A percentile compares a stretch with the other conserved stretches of the same genome.
Conservation (phyloP, 345 rosid genomes). For the Brassica carinata region DNA sequence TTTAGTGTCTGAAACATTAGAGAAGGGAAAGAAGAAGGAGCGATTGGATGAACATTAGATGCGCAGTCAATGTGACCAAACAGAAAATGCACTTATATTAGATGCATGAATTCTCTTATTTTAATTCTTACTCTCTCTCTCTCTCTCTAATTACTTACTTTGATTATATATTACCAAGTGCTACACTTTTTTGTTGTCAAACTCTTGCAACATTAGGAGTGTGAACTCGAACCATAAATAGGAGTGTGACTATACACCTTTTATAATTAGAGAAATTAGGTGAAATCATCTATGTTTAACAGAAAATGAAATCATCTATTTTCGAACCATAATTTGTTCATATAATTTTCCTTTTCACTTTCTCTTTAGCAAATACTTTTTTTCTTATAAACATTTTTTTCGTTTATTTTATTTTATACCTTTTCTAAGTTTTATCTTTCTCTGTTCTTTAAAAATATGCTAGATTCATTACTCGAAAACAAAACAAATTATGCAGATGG, state of each 20-base stretch:
- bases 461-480: background rate
- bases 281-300: background rate
- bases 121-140: background rate
- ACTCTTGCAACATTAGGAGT: conserved; percentile 1
- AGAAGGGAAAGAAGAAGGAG: background rate
- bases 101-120: background rate
- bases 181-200: background rate
- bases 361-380: too few species aligned
- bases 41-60: conserved; percentile 39
- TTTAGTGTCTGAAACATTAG: background rate
- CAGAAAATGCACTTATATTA: conserved; percentile 30
- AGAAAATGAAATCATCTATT: background rate
- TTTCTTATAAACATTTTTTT: too few species aligned
- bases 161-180: background rate
- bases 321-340: background rate
- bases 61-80: conserved; percentile 41
- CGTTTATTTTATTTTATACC: background rate
- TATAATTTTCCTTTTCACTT: too few species aligned
- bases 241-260: background rate
- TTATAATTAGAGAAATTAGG: background rate
- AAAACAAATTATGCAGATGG: background rate
- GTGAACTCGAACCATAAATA: background rate
- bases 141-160: background rate
- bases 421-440: background rate
- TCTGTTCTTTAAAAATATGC: background rate